These are phyloP conservation scores for Zarea fungicola DNA, from an alignment of 2,329 filamentous ascomycete genomes.

Conservation along the genomic window DNA sequence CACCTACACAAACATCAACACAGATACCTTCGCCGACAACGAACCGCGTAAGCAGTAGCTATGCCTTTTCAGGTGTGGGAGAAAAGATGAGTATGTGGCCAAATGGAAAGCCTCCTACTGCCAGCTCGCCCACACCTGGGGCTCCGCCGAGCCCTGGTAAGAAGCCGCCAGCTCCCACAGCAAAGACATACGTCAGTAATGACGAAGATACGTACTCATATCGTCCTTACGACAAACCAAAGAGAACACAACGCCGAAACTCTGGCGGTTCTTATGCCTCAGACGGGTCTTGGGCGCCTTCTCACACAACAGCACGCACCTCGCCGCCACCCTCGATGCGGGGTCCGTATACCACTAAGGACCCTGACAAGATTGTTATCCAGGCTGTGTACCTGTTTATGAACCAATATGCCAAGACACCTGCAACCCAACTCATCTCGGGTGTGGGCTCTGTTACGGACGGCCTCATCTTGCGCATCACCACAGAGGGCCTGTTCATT, in stretches of 20 bases:
- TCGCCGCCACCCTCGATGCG: conserved; percentile 76
- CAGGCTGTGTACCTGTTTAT: conserved; percentile 90
- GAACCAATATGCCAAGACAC: conserved; percentile 82
- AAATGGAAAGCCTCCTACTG: conserved; percentile 47
- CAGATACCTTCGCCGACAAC: conserved; percentile 6
- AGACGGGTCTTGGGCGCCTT: conserved; percentile 81
- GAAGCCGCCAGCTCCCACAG: conserved; percentile 42
- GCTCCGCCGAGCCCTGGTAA: conserved; percentile 29
- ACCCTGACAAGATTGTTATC: conserved; percentile 95
- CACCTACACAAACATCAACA: conserved; percentile 11
- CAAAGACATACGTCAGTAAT: conserved; percentile 54
- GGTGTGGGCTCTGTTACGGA: conserved; percentile 84
- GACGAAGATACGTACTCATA: conserved; percentile 67
- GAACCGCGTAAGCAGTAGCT: conserved; percentile 44
- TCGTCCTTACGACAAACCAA: conserved; percentile 70
- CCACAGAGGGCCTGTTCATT: conserved; percentile 91
- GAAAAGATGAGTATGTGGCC: conserved; percentile 69
- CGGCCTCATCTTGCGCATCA: conserved; percentile 85
- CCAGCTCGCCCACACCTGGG: conserved; percentile 25
- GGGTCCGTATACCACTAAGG: conserved; percentile 76
- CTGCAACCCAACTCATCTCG: conserved; percentile 82
- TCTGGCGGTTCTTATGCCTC: conserved; percentile 70
- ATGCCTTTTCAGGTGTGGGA: conserved; percentile 60
- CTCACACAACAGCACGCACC: conserved; percentile 76
- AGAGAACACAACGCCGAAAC: conserved; percentile 51